Evolutionary conservation across 1,139 yeast genomes (phyloP), one percentile per base, ranked within the genome.

Genomic region (Geotrichum siamense): DNA sequence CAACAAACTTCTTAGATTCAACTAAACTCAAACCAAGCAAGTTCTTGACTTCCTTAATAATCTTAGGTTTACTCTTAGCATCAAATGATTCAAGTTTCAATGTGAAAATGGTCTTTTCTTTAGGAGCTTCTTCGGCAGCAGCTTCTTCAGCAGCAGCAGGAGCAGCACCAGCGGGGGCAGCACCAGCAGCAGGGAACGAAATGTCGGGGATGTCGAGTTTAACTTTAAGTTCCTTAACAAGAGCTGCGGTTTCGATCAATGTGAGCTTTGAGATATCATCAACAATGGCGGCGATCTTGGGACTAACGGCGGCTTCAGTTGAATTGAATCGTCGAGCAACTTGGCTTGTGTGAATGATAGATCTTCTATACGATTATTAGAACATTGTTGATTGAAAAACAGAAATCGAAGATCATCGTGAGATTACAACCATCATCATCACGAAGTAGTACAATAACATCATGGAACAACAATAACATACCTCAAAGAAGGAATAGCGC

Each of bases 1-100:
- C 99, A 49, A 93, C 99, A 56, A 91, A 85, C 72, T 91, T 91
- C 79, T 91, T 93, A 51, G 96, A 85, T 64, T 91, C 98, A 50
- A 91, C 98, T 56, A 91, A 75, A 15, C 96, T 86, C 61, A 91
- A 75, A 8, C 96, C 96, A 60, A 91, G 75, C 64, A 91, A 72
- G 51, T 83, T 76, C 75, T 91, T 91, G 57, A 91, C 94, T 71
- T 91, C 98, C 74, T 91, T 91, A 66, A 91, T 93, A 63, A 91
- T 78, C 82, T 91, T 91, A 53, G 99, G 96, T 75, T 91, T 91
- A 48, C 95, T 71, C 71, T 89, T 87, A 51, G 97, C 78, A 59
- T 91, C 99, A 58, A 91, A 89, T 34, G 93, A 76, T 66, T 91
- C 97, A 59, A 91, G 78, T 69, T 89, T 93, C 63, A 91, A 71